A percentile compares a stretch with the other conserved stretches of the same genome.
Conservation (phyloP, 129 eudicot genomes). For the Centrapalus pauciflorus region DNA sequence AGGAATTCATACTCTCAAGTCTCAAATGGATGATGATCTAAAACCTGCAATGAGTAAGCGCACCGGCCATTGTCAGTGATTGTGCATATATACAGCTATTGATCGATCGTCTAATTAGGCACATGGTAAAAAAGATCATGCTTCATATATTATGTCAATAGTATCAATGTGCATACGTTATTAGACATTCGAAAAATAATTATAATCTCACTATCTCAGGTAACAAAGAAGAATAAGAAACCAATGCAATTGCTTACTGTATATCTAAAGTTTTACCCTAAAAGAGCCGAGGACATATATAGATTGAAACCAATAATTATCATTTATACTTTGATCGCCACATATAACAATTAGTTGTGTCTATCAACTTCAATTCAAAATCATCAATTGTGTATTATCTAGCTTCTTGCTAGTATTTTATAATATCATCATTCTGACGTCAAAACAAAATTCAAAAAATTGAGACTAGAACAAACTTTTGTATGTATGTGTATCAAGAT, state of each 20-base stretch:
- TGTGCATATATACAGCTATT: conserved; percentile 2
- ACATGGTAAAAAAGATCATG: not conserved
- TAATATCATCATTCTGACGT: no score
- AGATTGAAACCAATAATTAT: not conserved
- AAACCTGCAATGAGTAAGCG: conserved; percentile 28
- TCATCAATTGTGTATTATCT: no score
- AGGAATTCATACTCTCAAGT: conserved; percentile 27
- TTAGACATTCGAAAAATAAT: not conserved
- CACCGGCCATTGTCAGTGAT: not conserved
- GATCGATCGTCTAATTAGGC: not conserved
- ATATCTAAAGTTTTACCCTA: not conserved
- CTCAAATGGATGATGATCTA: not conserved
- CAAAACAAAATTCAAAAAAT: no score
- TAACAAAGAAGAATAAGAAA: not conserved
- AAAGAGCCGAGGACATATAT: not conserved
- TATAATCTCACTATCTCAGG: not conserved
- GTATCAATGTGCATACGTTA: not conserved
- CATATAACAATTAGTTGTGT: not conserved
- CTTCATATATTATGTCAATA: not conserved
- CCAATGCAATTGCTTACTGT: not conserved
- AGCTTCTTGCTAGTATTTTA: no score
- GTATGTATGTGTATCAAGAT: not conserved
- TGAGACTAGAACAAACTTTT: no score
- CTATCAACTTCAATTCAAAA: not conserved
- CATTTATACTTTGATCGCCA: not conserved